Percentiles rank a stretch among this genome's conserved stretches.
Conservation (phyloP, 768 basidiomycete genomes). For the Lactarius hengduanensis region DNA sequence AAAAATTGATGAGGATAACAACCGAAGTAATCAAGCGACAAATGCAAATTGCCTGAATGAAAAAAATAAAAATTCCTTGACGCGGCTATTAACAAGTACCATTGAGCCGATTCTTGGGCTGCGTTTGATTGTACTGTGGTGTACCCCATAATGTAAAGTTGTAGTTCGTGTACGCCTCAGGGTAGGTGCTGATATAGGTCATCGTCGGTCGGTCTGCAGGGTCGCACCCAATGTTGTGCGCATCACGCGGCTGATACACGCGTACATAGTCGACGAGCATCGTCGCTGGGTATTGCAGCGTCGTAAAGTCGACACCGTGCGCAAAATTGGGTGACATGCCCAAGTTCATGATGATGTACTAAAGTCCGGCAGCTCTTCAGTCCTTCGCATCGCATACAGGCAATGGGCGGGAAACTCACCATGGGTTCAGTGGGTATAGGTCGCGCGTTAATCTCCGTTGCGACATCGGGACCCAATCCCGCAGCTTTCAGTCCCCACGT, state of each 20-base stretch:
- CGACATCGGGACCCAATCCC: slow-evolving; percentile 62
- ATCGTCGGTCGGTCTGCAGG: slow-evolving; percentile 76
- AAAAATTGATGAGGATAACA: neutral
- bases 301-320: slow-evolving; percentile 57
- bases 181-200: slow-evolving; percentile 72
- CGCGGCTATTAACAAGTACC: slow-evolving; percentile 5
- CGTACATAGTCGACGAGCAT: slow-evolving; percentile 88
- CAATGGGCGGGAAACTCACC: slow-evolving; percentile 44
- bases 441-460: slow-evolving; percentile 59
- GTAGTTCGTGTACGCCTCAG: slow-evolving; percentile 78
- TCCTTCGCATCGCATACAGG: neutral
- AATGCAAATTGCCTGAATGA: slow-evolving; percentile 1
- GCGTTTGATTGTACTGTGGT: slow-evolving; percentile 21
- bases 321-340: slow-evolving; percentile 86
- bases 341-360: slow-evolving; percentile 85
- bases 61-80: neutral
- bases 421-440: slow-evolving; percentile 83
- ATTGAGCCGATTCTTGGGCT: slow-evolving; percentile 24
- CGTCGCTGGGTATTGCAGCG: slow-evolving; percentile 65
- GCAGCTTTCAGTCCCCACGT: slow-evolving; percentile 75
- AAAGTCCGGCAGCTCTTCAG: neutral
- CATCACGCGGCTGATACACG: slow-evolving; percentile 76
- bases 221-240: slow-evolving; percentile 81
- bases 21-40: neutral
- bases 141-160: slow-evolving; percentile 74